These are phyloP conservation scores for Talaromyces pinophilus DNA, from an alignment of 2,329 filamentous ascomycete species.

Conservation along the genomic window DNA sequence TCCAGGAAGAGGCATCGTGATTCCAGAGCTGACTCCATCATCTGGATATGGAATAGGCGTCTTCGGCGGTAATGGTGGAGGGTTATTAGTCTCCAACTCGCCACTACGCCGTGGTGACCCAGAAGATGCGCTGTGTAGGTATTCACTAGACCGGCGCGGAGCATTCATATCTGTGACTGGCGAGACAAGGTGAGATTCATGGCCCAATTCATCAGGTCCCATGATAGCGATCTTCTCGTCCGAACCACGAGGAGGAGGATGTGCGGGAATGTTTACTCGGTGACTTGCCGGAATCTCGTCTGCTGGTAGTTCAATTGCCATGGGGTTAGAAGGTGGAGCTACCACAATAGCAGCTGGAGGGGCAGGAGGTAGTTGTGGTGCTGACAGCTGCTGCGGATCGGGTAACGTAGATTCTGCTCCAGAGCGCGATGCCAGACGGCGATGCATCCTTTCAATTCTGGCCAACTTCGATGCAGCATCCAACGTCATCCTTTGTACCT, in stretches of 20 bases:
- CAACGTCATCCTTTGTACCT: slow-evolving; percentile 75
- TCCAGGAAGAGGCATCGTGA: slow-evolving; percentile 39
- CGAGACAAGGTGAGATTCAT: slow-evolving; percentile 33
- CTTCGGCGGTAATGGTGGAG: slow-evolving; percentile 75
- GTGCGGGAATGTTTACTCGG: slow-evolving; percentile 30
- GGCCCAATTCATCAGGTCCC: slow-evolving; percentile 54
- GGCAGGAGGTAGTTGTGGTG: slow-evolving; percentile 25
- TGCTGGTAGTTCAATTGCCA: slow-evolving; percentile 62
- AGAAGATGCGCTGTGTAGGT: slow-evolving; percentile 41
- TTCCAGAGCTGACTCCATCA: slow-evolving; percentile 31
- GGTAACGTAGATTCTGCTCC: slow-evolving; percentile 34
- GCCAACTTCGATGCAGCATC: slow-evolving; percentile 78
- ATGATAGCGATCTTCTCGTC: slow-evolving; percentile 69
- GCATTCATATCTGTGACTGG: slow-evolving; percentile 29
- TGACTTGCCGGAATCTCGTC: slow-evolving; percentile 42
- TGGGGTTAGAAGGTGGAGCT: slow-evolving; percentile 44
- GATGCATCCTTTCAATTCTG: slow-evolving; percentile 76
- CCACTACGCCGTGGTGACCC: slow-evolving; percentile 39
- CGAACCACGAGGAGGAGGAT: slow-evolving; percentile 48
- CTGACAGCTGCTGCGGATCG: slow-evolving; percentile 3
- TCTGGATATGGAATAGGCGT: slow-evolving; percentile 65
- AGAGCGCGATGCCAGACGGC: slow-evolving; percentile 60
- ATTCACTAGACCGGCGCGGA: slow-evolving; percentile 34
- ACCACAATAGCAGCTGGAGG: slow-evolving; percentile 34
- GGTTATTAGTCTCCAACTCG: slow-evolving; percentile 40